A percentile compares a stretch with the other conserved stretches of the same genome.
These are phyloP conservation scores for Eimeria zaria DNA, from an alignment of 169 alveolate species.

Conservation along the genomic window DNA sequence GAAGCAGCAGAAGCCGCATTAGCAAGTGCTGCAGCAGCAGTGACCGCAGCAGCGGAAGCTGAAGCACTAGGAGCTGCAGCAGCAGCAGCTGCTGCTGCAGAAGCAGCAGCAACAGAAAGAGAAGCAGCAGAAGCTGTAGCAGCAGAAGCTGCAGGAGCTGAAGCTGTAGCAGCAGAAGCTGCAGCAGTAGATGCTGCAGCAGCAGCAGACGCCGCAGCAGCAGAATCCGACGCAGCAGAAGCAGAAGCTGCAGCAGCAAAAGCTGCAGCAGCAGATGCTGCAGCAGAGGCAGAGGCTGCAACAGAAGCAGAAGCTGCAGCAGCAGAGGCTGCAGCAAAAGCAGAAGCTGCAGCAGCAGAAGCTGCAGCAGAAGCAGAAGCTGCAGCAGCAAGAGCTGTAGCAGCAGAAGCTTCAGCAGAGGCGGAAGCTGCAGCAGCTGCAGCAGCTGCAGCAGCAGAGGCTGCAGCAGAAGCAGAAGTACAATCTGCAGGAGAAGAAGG, in stretches of 20 bases:
- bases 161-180: neutral
- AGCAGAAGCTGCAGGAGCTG: neutral
- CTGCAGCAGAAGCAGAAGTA: neutral
- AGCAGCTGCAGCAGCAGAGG: conserved; percentile 17
- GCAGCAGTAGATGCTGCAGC: neutral
- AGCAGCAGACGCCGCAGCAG: neutral
- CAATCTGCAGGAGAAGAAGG: neutral
- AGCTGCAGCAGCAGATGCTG: conserved; percentile 10
- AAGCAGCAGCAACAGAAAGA: neutral
- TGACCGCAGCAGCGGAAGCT: neutral
- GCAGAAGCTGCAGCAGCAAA: neutral
- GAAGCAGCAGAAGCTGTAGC: neutral
- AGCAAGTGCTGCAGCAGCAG: conserved; percentile 22
- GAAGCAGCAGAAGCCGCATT: neutral
- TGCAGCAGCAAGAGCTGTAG: neutral
- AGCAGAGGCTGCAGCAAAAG: neutral
- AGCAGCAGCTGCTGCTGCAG: conserved; percentile 7
- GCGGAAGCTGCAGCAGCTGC: neutral
- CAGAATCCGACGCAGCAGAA: neutral
- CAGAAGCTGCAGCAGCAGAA: neutral
- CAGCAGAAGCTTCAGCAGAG: neutral
- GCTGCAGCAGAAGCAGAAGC: neutral
- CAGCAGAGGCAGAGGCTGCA: neutral
- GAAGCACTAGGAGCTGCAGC: neutral
- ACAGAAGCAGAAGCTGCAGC: conserved; percentile 16